Evolutionary conservation across 2,329 filamentous ascomycete genomes (phyloP), one percentile per base, ranked within the genome.

Genomic region (Sporothrix dimorphospora): DNA sequence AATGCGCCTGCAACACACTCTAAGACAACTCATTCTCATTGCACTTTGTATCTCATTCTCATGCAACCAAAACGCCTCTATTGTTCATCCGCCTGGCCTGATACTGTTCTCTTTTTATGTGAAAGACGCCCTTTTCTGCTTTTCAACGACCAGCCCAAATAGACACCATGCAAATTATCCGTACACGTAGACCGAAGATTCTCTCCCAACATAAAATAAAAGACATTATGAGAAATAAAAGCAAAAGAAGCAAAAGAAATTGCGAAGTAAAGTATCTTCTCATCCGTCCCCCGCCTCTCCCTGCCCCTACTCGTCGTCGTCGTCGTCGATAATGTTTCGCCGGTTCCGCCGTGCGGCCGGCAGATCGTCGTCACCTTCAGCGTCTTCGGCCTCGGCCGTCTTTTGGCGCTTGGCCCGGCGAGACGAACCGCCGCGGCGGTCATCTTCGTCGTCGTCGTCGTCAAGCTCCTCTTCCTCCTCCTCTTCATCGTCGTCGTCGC

Each of bases 401-500:
- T 83, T 85, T 77, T 85, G 85, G 66, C 83, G 82, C 81, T 89
- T 89, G 63, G 81, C 80, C 9, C 81, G 70, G 9, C 83, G 83
- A 16, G 76, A 77, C 72, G 82, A 65, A 9, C 38, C 7, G 83
- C 82, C 38, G 83, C 86, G 9, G 92, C 90, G 89, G 4, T 85
- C 88, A 45, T 72, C 66, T 72, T 83, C 81, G 6, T 83, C 83
- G 27, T 84, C 83, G 11, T 85, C 83, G 0, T 86, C 85, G 11
- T 86, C 85, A 9, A 92, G 90, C 57, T 72, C 24, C 24, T 90
- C 90, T 0, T 91, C 86, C 45, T 85, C 86, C 49, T 82, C 82
- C 34, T 84, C 87, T 5, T 92, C 90, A 30, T 87, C 88, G 49
- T 86, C 87, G 69, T 85, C 87, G 6, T 89, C 88, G 45, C 87